Evolutionary conservation across 139 green algal genomes (phyloP).

Genomic region (Chlorella ohadii): DNA sequence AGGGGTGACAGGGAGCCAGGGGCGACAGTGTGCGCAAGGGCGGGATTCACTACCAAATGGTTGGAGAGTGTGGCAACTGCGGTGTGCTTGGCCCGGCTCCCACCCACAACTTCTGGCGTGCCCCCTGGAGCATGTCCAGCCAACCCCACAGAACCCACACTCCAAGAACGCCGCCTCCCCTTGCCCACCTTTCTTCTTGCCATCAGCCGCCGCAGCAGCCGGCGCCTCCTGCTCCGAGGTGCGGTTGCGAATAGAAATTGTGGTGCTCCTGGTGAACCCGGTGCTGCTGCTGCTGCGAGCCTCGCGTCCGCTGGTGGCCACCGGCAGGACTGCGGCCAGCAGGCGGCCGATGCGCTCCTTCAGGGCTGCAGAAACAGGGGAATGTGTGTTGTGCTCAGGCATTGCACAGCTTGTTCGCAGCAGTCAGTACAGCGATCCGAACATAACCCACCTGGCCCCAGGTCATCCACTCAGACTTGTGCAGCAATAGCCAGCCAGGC

Average conservation of each 20-base stretch:
- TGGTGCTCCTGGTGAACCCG: not conserved
- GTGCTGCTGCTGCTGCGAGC: not conserved
- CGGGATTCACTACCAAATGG: not conserved
- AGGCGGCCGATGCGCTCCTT: constrained; percentile 34
- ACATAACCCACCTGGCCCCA: too few species aligned
- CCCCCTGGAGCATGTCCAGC: too few species aligned
- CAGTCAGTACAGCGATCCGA: too few species aligned
- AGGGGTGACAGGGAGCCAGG: not conserved
- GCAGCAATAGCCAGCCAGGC: too few species aligned
- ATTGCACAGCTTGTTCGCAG: too few species aligned
- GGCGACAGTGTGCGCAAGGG: not conserved
- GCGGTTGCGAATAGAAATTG: constrained; percentile 22
- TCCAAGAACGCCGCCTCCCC: too few species aligned
- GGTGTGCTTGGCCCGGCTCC: too few species aligned
- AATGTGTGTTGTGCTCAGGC: too few species aligned
- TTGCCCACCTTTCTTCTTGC: not conserved
- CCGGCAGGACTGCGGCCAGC: constrained; percentile 19
- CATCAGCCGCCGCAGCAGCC: not conserved
- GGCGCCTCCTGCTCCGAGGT: not conserved
- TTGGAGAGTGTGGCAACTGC: too few species aligned
- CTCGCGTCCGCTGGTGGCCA: constrained; percentile 41
- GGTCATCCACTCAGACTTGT: too few species aligned
- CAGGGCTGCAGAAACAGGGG: not conserved
- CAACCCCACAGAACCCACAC: too few species aligned
- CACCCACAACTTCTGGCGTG: too few species aligned